phyloP scores from a whole-genome alignment of 2,329 filamentous ascomycete genomes.

The Neoarthrinium moseri region DNA sequence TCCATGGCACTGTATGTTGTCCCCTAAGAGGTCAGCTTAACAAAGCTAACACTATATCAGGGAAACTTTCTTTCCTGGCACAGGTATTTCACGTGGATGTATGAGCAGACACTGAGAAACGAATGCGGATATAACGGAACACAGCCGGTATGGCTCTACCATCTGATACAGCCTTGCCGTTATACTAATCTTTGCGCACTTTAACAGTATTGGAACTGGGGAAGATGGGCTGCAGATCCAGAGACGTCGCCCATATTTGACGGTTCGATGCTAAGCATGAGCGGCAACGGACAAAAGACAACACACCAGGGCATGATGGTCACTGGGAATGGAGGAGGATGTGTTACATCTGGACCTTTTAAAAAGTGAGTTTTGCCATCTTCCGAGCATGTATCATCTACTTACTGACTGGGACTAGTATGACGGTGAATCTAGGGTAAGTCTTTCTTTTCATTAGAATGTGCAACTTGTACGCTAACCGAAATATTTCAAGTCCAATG shows the following conservation, averaged over 20 bases:
- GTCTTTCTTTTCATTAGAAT: too few relatives aligned
- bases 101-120: slow-evolving; percentile 19
- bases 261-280: slow-evolving; percentile 42
- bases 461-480: neutral
- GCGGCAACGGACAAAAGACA: slow-evolving; percentile 33
- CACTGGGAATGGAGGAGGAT: slow-evolving; percentile 48
- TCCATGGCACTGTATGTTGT: slow-evolving; percentile 18
- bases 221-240: slow-evolving; percentile 35
- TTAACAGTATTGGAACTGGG: slow-evolving; percentile 42
- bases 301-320: slow-evolving; percentile 12
- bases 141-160: slow-evolving; percentile 15
- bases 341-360: slow-evolving; percentile 42
- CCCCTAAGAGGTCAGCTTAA: slow-evolving; percentile 4
- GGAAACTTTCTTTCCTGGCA: slow-evolving; percentile 23
- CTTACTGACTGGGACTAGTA: slow-evolving; percentile 4
- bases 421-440: slow-evolving; percentile 27
- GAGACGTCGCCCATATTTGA: slow-evolving; percentile 45
- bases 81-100: slow-evolving; percentile 18
- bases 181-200: neutral
- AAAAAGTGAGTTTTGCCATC: slow-evolving; percentile 16
- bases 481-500: slow-evolving; percentile 15
- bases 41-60: slow-evolving; percentile 4
- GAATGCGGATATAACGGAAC: slow-evolving; percentile 21
- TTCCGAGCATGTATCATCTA: neutral
- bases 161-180: neutral